Conservation (phyloP, 352 stramenopile species). For the Phytophthora megakarya region DNA sequence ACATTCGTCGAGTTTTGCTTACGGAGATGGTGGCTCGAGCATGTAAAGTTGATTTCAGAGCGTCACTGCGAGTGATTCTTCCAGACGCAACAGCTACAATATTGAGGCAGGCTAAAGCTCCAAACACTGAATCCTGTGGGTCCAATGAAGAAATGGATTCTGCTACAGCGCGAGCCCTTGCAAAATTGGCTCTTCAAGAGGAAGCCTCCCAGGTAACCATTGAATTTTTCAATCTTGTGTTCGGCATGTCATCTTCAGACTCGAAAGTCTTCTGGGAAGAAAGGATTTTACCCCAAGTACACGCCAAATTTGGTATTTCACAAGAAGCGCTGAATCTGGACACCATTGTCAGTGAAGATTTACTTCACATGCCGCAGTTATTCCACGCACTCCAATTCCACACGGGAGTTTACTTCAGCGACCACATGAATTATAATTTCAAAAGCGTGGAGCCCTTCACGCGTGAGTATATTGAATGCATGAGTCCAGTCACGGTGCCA, state of each 20-base stretch:
- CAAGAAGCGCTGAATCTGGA: slow-evolving; percentile 26
- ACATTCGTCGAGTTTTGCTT: slow-evolving; percentile 52
- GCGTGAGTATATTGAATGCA: slow-evolving; percentile 25
- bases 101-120: slow-evolving; percentile 25
- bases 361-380: slow-evolving; percentile 60
- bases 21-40: slow-evolving; percentile 66
- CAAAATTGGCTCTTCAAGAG: slow-evolving; percentile 27
- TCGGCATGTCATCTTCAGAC: slow-evolving; percentile 38
- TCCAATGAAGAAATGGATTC: slow-evolving; percentile 11
- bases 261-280: slow-evolving; percentile 52
- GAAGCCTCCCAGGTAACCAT: slow-evolving; percentile 30
- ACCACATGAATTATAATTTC: slow-evolving; percentile 48
- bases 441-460: slow-evolving; percentile 30
- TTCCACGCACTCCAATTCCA: slow-evolving; percentile 55
- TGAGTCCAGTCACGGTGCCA: slow-evolving; percentile 28
- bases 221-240: slow-evolving; percentile 66
- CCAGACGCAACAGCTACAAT: slow-evolving; percentile 23
- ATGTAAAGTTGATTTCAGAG: slow-evolving; percentile 57
- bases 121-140: slow-evolving; percentile 1
- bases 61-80: slow-evolving; percentile 40
- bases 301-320: slow-evolving; percentile 46
- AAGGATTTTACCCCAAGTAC: slow-evolving; percentile 51
- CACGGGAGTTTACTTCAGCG: slow-evolving; percentile 27
- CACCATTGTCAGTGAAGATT: slow-evolving; percentile 40
- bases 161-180: slow-evolving; percentile 16